These are phyloP conservation scores for Hanseniaspora sp. DNA, from an alignment of 1,139 yeast genomes.

Conservation along the genomic window DNA sequence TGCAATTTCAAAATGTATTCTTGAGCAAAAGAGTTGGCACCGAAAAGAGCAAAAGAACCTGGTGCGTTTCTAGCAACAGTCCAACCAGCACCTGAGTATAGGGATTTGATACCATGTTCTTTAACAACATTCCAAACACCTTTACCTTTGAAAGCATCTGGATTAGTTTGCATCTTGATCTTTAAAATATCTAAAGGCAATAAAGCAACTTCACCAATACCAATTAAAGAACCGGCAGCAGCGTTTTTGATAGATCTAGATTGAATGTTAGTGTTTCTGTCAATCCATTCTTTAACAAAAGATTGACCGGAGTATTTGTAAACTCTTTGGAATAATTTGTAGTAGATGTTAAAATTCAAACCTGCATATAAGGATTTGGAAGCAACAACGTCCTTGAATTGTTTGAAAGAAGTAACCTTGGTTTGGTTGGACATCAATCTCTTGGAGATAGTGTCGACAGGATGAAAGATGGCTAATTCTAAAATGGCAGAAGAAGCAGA, in stretches of 20 bases:
- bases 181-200: slow-evolving; percentile 92
- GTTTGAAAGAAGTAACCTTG: slow-evolving; percentile 47
- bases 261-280: slow-evolving; percentile 66
- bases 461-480: slow-evolving; percentile 95
- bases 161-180: slow-evolving; percentile 98
- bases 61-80: slow-evolving; percentile 99
- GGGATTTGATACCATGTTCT: slow-evolving; percentile 78
- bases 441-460: slow-evolving; percentile 95
- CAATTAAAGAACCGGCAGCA: slow-evolving; percentile 92
- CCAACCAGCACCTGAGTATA: slow-evolving; percentile 99
- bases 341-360: slow-evolving; percentile 94
- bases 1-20: slow-evolving; percentile 79
- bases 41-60: slow-evolving; percentile 92
- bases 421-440: slow-evolving; percentile 94
- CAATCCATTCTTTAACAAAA: slow-evolving; percentile 84
- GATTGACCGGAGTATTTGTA: slow-evolving; percentile 99
- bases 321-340: slow-evolving; percentile 92
- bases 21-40: slow-evolving; percentile 97
- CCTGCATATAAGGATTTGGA: slow-evolving; percentile 92
- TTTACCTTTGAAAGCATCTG: slow-evolving; percentile 95
- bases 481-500: slow-evolving; percentile 96
- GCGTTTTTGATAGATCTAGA: slow-evolving; percentile 96
- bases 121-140: slow-evolving; percentile 74
- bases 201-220: slow-evolving; percentile 93
- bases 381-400: slow-evolving; percentile 78